Evolutionary conservation across 2,329 filamentous ascomycete species (phyloP), one percentile per base, ranked within the genome.

Genomic region (Nothomitra cinnamomea): DNA sequence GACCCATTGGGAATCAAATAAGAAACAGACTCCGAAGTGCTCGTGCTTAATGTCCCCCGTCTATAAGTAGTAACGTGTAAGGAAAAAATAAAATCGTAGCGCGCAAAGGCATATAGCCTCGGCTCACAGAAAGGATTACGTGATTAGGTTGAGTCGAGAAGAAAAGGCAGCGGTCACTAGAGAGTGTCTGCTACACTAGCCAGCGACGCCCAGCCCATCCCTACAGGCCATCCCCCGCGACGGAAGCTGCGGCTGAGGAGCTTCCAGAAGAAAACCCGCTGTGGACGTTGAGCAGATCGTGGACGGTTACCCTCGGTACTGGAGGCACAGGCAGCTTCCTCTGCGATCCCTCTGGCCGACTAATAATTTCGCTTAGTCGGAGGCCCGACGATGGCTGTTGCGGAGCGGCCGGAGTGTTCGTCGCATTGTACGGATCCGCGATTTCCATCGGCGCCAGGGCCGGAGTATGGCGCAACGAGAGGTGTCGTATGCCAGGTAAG

Each of bases 351-450:
- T 95, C 89, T 1, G 87, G 78, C 60, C 84, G 83, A 63, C 84
- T 87, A 72, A 96, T 92, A 63, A 96, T 96, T 66, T 96, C 90
- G 56, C 82, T 85, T 61, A 96, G 82, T 40, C 87, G 85, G 55
- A 94, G 78, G 41, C 88, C 88, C 54, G 74, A 78, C 6, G 53
- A 55, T 15, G 35, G 49, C 13, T 36, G 43, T 8, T 19, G 52
- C 3, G 36, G 53, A 2, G 53, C 50, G 52, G 53, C 24, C 57
- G 48, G 53, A 4, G 32, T 55, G 47, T 55, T 58, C 36, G 55
- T 60, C 28, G 60, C 42, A 19, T 59, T 60, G 51, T 61, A 61
- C 13, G 60, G 61, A 35, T 80, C 77, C 12, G 78, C 72, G 53
- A 77, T 74, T 64, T 86, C 82, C 77, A 86, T 83, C 1, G 82